Evolutionary conservation across 768 basidiomycete genomes (phyloP).

Genomic region (Cystofilobasidium macerans): DNA sequence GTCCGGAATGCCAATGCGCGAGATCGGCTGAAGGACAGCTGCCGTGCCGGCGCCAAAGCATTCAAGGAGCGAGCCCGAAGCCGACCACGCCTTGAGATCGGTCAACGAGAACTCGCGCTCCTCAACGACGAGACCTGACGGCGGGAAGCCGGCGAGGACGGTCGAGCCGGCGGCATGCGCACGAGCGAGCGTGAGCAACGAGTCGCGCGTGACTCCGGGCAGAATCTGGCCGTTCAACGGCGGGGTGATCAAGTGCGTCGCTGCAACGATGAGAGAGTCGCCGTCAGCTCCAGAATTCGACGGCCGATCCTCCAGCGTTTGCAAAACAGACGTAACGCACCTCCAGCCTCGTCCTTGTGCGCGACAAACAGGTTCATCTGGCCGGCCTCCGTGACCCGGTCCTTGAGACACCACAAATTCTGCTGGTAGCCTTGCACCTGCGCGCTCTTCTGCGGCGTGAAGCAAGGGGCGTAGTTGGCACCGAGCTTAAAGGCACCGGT

Average conservation of each 20-base stretch:
- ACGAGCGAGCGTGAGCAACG: constrained; percentile 55
- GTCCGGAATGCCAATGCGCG: constrained; percentile 38
- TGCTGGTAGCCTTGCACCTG: constrained; percentile 28
- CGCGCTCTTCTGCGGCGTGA: constrained; percentile 27
- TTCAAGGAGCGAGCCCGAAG: constrained; percentile 61
- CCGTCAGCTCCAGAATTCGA: not conserved
- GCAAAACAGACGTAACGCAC: not conserved
- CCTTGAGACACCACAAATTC: constrained; percentile 46
- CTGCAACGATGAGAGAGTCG: not conserved
- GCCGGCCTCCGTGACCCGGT: constrained; percentile 48
- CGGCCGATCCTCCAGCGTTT: not conserved
- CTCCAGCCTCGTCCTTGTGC: constrained; percentile 11
- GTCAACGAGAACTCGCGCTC: constrained; percentile 54
- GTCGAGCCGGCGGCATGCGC: constrained; percentile 48
- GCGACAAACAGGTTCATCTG: constrained; percentile 47
- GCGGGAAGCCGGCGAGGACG: constrained; percentile 39
- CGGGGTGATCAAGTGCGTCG: constrained; percentile 20
- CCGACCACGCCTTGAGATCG: constrained; percentile 45
- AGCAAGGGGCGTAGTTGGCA: constrained; percentile 30
- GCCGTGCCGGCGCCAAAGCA: constrained; percentile 68
- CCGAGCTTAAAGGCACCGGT: constrained; percentile 30
- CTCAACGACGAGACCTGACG: constrained; percentile 43
- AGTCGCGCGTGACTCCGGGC: constrained; percentile 21
- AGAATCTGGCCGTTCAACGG: constrained; percentile 23
- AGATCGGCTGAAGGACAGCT: constrained; percentile 39